Conservation (phyloP, 2,329 filamentous ascomycete species). For the Sporothrix inflata region DNA sequence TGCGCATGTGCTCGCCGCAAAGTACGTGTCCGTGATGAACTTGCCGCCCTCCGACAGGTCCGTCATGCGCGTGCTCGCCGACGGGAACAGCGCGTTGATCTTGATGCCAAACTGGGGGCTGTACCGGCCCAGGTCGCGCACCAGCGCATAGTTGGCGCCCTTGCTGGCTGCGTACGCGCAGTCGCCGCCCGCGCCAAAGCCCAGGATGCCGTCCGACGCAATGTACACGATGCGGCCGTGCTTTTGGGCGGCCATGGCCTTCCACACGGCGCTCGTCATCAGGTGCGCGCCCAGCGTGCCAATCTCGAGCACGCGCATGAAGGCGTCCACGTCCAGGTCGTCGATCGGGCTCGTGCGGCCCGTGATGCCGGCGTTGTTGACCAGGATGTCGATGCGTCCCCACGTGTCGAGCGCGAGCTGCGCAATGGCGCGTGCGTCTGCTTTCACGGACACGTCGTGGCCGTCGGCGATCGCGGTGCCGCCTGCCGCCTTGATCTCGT, state of each 20-base stretch:
- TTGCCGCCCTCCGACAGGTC: background rate
- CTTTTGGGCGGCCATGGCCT: background rate
- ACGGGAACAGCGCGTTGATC: background rate
- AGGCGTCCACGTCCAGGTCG: background rate
- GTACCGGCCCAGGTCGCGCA: constrained; percentile 4
- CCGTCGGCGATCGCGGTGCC: background rate
- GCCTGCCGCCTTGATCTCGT: background rate
- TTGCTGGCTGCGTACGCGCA: background rate
- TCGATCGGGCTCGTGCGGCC: background rate
- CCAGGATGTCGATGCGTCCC: background rate
- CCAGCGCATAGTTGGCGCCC: constrained; percentile 10
- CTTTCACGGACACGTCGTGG: background rate
- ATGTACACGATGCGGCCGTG: constrained; percentile 2
- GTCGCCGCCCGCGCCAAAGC: background rate
- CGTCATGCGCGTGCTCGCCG: constrained; percentile 1
- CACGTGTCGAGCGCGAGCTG: background rate
- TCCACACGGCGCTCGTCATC: background rate
- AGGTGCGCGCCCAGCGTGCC: background rate
- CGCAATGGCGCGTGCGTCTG: background rate
- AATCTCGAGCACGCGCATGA: constrained; percentile 4
- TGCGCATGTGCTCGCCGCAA: background rate
- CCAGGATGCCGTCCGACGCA: background rate
- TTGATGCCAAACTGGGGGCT: constrained; percentile 7
- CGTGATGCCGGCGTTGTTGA: constrained; percentile 1
- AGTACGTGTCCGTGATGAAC: background rate